A percentile compares a stretch with the other conserved stretches of the same genome.
Evolutionary conservation across 2,329 filamentous ascomycete genomes (phyloP).

Genomic region (Orbilia ellipsospora): DNA sequence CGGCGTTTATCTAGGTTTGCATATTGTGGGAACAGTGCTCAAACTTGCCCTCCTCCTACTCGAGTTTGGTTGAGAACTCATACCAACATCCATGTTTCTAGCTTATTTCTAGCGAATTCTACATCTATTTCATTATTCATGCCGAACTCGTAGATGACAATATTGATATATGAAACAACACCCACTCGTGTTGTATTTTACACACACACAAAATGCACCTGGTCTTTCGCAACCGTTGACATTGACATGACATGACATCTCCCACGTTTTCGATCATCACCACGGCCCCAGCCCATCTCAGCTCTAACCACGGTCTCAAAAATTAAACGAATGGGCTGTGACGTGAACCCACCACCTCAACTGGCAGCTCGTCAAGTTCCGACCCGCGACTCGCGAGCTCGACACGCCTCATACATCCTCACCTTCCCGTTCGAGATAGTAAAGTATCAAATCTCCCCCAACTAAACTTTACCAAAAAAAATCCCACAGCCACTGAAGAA

Average conservation of each 20-base stretch:
- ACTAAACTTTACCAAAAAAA: not conserved
- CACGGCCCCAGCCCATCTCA: not conserved
- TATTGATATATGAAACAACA: no score
- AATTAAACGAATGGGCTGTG: not conserved
- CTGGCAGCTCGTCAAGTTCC: not conserved
- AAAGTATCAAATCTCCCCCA: not conserved
- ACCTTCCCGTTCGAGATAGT: constrained; percentile 1
- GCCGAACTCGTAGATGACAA: no score
- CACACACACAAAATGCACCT: not conserved
- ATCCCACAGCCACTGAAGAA: no score
- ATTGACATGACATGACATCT: not conserved
- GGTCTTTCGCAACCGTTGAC: not conserved
- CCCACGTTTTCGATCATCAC: not conserved
- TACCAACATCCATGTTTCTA: no score
- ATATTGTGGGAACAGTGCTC: no score
- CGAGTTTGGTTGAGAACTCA: no score
- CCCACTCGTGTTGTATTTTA: not conserved
- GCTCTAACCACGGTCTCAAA: not conserved
- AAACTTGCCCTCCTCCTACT: no score
- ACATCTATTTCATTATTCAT: no score
- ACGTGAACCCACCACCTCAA: not conserved
- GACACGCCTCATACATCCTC: not conserved
- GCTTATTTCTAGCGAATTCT: no score
- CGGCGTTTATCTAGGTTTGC: no score
- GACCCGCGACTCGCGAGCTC: constrained; percentile 1